Evolutionary conservation across 139 green algal species (phyloP), one percentile per base, ranked within the genome.

Genomic region (Micractinium conductrix): DNA sequence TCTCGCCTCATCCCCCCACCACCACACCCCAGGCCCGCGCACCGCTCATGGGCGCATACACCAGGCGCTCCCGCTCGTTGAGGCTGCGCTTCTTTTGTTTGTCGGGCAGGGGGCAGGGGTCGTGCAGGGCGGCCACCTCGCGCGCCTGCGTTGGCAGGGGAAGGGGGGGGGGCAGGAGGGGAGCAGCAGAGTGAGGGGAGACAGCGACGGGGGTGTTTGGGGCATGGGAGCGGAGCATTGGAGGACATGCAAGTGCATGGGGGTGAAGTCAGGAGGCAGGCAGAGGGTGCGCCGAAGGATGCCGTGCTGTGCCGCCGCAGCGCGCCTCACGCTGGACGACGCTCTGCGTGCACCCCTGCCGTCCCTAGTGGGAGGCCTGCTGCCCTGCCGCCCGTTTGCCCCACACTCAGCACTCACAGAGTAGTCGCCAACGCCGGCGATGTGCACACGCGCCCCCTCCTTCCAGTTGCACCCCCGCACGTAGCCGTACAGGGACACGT

Each of bases 11-110:
- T 40, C 30, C 37, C 5, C 35, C 33, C 68, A 74, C 33, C 6
- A 24, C 9, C 33, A 21, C 22, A 28, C 8, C 44, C 28, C 21
- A 28, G 16, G 19, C 38, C 38, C 60, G 22, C 78, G 17, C 88
- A 84, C 99, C 95, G 22, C 91, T 90, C 96, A 99, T 99, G 50
- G 97, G 97, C 8, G 97, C 97, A 74, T 99, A 99, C n/a, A 99
- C 79, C 50, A 97, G 86, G 16, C 95, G 92, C 87, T 98, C 94
- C 76, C 90, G 91, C 68, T 99, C 97, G 78, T 93, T 95, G 74
- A 98, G 88, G 16, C 87, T 88, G 42, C 94, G 88, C 79, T 92
- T 93, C 91, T 95, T 98, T 68, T 92, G 35, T 12, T 85, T 89
- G 35, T 86, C 85, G 8, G 97, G 97, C 74, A 98, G 89, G n/a